Evolutionary conservation across 441 rosid genomes (phyloP), one percentile per base, ranked within the genome.

Genomic region (Codiaeum variegatum): DNA sequence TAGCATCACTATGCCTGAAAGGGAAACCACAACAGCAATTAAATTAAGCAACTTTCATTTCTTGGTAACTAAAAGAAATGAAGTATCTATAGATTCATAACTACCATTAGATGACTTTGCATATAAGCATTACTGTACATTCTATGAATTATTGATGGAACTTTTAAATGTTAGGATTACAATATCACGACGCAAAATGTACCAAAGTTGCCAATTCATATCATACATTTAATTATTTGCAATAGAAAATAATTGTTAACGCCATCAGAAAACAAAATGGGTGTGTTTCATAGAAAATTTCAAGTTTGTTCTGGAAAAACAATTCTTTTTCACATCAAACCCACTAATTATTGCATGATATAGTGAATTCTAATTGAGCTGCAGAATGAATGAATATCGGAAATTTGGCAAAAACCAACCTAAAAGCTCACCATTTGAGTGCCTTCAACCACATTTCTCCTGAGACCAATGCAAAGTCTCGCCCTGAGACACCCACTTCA

Each of bases 381-480:
- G 31, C 21, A 65, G 23, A 51, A 32, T 21, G 26, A 34, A n/a
- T 51, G 24, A 34, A n/a, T 51, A 10, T 32, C 51, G 29, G 23
- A 29, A 51, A 52, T 54, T n/a, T 24, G 19, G 29, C 15, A 18
- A 60, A 77, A 49, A 64, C 21, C 31, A 74, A 42, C 55, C 28
- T 32, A 76, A 4, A 62, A 24, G 76, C 86, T 86, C 61, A 93
- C 98, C 97, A 89, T 84, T 90, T 96, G 13, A 96, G 92, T 46
- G 98, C 97, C 85, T 83, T 79, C 78, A 96, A 81, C 99, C 99
- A 96, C 97, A 88, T 96, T 73, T 96, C 94, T 47, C 94, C 97
- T 0, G 92, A 81, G 69, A 96, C 94, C 90, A 96, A 86, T 4
- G 99, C 99, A 82, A 81, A 96, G 73, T 93, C 99, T 76, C 94